Base-by-base conservation (phyloP, 305 asterid species). In the Fraxinus latifolia region DNA sequence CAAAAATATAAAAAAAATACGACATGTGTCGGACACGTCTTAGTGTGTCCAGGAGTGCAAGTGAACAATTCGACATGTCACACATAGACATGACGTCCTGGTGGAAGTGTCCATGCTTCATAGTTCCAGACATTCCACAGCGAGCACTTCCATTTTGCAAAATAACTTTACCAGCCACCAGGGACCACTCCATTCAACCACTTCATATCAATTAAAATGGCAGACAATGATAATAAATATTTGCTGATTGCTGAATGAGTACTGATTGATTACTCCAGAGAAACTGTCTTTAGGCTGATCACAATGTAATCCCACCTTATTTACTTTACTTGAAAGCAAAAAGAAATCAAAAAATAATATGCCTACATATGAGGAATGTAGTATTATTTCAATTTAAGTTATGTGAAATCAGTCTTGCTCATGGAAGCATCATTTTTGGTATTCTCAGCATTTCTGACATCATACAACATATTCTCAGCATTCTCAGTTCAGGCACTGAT, bases 151-250 rank as follows among this genome's bases (percentile, higher is more conserved):
- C 44, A 70, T 15, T 15, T 5, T 70, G 27, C 76, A 2, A 36
- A 34, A 79, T 7, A 36, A 33, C 44, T 25, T 32, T 15, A 58
- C 55, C 34, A 55, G 78, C 70, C 42, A 34, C 78, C 79, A 84
- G 70, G 23, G 42, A 36, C 33, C 67, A 80, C 71, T 67, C 74
- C 80, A 37, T 27, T 19, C 27, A 71, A 77, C 36, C 72, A 60
- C 60, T 76, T 36, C 60, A 77, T 31, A 50, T 78, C 77, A 82
- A 62, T 29, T 70, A 70, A 31, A 70, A 70, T 27, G 76, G 42
- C 44, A 33, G 76, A 31, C 11, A 70, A 12, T 70, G 76, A 70
- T 31, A 29, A 27, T 27, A 65, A 23, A 62, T 65, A 25, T 65
- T 21, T 8, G 72, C 34, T 67, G 14, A 62, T 23, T 62, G 71